Conservation (phyloP, 768 basidiomycete genomes). For the Hericium rajendrae region DNA sequence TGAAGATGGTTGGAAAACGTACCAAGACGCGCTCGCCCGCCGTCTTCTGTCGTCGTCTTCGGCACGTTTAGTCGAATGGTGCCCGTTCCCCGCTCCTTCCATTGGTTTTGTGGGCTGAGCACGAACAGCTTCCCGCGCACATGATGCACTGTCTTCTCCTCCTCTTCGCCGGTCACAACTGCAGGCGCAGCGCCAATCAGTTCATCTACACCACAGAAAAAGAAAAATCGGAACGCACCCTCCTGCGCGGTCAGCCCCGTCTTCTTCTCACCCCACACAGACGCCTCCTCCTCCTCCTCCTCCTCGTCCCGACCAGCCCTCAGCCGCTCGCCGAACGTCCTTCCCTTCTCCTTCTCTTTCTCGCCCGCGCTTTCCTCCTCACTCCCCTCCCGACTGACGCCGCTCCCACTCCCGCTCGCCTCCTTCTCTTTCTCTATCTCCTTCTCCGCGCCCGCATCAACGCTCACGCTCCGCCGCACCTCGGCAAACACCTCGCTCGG, state of each 20-base stretch:
- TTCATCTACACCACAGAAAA: background rate
- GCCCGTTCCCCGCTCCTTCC: conserved; percentile 76
- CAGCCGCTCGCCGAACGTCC: conserved; percentile 54
- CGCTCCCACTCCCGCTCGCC: conserved; percentile 14
- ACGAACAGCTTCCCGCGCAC: conserved; percentile 69
- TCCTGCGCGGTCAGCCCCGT: conserved; percentile 58
- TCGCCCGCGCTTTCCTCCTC: conserved; percentile 13
- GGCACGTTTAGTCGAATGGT: conserved; percentile 59
- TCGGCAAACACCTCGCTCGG: conserved; percentile 20
- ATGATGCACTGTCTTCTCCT: conserved; percentile 68
- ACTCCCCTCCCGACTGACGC: background rate
- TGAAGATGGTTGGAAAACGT: conserved; percentile 10
- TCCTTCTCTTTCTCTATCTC: conserved; percentile 17
- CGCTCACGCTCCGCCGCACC: conserved; percentile 15
- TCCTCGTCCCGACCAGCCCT: conserved; percentile 54
- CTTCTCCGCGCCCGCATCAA: conserved; percentile 5
- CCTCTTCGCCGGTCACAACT: conserved; percentile 67
- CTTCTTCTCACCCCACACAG: conserved; percentile 35
- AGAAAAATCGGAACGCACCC: conserved; percentile 33
- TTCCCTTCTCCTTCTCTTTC: conserved; percentile 1
- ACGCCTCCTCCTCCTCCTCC: conserved; percentile 24
- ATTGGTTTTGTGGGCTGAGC: conserved; percentile 46
- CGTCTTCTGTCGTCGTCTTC: conserved; percentile 32
- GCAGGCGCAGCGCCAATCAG: background rate
- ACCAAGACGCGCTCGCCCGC: conserved; percentile 63